These are phyloP conservation scores for Dactylellina parvicollis DNA, from an alignment of 2,329 filamentous ascomycete genomes.

Conservation along the genomic window DNA sequence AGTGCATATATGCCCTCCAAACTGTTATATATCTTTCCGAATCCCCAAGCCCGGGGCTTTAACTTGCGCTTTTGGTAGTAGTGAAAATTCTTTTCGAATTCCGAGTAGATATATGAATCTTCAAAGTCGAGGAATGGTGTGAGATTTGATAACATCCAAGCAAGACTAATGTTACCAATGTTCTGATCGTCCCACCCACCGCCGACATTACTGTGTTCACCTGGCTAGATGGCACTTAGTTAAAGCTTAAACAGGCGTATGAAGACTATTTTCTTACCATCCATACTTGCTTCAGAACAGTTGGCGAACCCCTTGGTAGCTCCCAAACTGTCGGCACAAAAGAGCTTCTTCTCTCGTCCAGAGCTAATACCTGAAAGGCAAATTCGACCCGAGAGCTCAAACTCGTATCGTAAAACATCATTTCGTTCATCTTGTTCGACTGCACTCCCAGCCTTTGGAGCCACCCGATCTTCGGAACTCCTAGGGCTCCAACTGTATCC, in stretches of 20 bases:
- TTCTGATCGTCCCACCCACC: constrained; percentile 49
- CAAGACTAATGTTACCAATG: constrained; percentile 34
- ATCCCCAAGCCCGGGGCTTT: constrained; percentile 44
- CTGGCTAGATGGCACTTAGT: constrained; percentile 21
- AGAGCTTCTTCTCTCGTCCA: constrained; percentile 68
- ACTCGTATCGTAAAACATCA: constrained; percentile 67
- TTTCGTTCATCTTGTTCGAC: constrained; percentile 62
- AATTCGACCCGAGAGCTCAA: constrained; percentile 68
- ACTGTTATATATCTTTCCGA: constrained; percentile 46
- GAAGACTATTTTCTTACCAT: constrained; percentile 24
- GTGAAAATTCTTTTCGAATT: constrained; percentile 36
- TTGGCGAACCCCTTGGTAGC: constrained; percentile 39
- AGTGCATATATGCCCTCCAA: constrained; percentile 50
- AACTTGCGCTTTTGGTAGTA: constrained; percentile 33
- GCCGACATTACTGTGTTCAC: constrained; percentile 42
- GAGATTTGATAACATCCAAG: constrained; percentile 49
- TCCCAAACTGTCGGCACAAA: constrained; percentile 70
- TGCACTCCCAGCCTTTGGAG: constrained; percentile 65
- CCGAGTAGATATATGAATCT: constrained; percentile 33
- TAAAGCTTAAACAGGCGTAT: neutral
- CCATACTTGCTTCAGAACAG: constrained; percentile 41
- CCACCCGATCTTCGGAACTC: constrained; percentile 64
- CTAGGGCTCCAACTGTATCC: constrained; percentile 66
- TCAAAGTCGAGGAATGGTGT: constrained; percentile 44
- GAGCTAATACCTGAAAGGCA: constrained; percentile 70